Evolutionary conservation across 768 basidiomycete genomes (phyloP), one percentile per base, ranked within the genome.

Genomic region (Phanerochaete carnosa): DNA sequence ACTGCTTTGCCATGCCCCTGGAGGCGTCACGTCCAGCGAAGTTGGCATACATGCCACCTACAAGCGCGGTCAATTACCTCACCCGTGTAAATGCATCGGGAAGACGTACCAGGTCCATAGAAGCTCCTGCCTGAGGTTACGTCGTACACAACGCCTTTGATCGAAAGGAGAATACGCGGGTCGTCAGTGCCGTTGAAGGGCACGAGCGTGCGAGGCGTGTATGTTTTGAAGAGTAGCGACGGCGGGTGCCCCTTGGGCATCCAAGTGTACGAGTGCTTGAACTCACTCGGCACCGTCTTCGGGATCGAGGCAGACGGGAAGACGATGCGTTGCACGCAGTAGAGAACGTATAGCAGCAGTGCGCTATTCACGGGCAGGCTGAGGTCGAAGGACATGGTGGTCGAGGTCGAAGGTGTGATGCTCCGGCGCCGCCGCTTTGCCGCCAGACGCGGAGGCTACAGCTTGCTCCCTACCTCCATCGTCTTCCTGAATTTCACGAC

Each of bases 21-120:
- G 93, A 95, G 1, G 96, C 96, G 75, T 99, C 96, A 52, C 95
- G 76, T 5, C 96, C 97, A 2, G 97, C 95, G 78, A 99, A 98
- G 74, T 95, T 96, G 30, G 94, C 95, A 70, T 98, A 98, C 84
- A 95, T 93, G 0, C 95, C 96, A 67, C 88, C 96, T 97, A 29
- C 11, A 7, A 33, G 19, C 23, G n/a, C 25, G 22, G 19, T 22
- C 19, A 19, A 30, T 45, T 49, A n/a, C n/a, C 30, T 4, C 6
- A 43, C 58, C 23, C 30, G 35, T 29, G 46, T 33, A 45, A 8
- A 37, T 12, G n/a, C 8, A 47, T 22, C 50, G 8, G 6, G 11
- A 28, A 29, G 35, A 74, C 89, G 70, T 61, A 96, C 96, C 87
- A 23, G 96, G 96, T 0, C 96, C 96, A 72, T 98, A 98, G 76